Conservation (phyloP, 2,329 filamentous ascomycete species). For the Trichoderma polysporum region DNA sequence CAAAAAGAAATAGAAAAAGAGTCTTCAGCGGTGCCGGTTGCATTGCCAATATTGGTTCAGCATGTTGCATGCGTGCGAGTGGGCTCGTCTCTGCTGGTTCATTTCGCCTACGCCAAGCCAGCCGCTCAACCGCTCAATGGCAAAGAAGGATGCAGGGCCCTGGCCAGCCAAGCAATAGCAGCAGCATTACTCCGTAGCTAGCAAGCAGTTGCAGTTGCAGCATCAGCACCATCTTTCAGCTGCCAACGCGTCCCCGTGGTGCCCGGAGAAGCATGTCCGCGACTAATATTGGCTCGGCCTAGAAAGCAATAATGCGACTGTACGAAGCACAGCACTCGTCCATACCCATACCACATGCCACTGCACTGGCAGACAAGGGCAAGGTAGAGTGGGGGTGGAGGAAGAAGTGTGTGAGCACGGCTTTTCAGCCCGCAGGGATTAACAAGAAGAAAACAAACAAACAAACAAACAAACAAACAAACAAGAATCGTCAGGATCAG, state of each 20-base stretch:
- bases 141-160: not conserved
- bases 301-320: conserved; percentile 16
- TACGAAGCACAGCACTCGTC: not conserved
- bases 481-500: not conserved
- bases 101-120: conserved; percentile 15
- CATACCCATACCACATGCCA: not conserved
- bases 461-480: not conserved
- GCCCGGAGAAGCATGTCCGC: not conserved
- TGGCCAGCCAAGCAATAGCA: not conserved
- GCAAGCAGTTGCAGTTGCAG: not conserved
- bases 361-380: not conserved
- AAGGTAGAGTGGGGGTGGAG: not conserved
- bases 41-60: not conserved
- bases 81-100: not conserved
- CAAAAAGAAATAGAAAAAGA: not conserved
- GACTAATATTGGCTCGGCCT: not conserved
- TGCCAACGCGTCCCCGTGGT: not conserved
- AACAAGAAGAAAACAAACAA: not conserved
- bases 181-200: not conserved
- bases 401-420: not conserved
- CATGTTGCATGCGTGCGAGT: not conserved
- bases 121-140: not conserved
- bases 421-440: conserved; percentile 1
- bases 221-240: conserved; percentile 15
- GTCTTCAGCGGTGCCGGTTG: not conserved